phyloP scores from a whole-genome alignment of 768 basidiomycete species.

The Nidularia sp. region DNA sequence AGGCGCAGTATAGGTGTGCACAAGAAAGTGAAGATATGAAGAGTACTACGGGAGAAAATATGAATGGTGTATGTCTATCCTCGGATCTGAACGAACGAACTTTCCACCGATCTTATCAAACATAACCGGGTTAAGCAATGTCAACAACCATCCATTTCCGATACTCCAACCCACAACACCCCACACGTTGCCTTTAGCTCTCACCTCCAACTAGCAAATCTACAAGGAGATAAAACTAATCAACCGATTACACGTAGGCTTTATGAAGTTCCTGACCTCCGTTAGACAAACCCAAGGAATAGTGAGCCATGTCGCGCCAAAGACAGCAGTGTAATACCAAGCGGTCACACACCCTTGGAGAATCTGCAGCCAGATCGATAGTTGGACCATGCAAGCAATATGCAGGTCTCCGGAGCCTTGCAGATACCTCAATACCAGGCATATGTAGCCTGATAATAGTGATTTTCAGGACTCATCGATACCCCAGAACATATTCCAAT shows the following conservation, averaged over 20 bases:
- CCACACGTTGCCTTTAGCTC: conserved; percentile 43
- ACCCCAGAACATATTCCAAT: conserved; percentile 42
- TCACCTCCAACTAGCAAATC: conserved; percentile 38
- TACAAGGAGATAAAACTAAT: conserved; percentile 10
- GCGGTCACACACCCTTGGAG: conserved; percentile 29
- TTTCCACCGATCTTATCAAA: conserved; percentile 34
- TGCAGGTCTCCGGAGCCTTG: conserved; percentile 31
- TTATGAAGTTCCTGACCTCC: conserved; percentile 10
- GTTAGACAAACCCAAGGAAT: conserved; percentile 34
- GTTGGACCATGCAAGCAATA: conserved; percentile 35
- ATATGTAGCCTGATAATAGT: neutral
- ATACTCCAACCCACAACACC: conserved; percentile 41
- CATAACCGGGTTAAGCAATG: conserved; percentile 40
- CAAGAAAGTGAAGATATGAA: conserved; percentile 41
- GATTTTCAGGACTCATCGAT: conserved; percentile 17
- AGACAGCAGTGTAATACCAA: conserved; percentile 29
- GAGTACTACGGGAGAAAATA: conserved; percentile 22
- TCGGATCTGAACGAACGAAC: conserved; percentile 6
- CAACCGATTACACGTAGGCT: neutral
- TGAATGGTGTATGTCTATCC: neutral
- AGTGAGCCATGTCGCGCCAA: conserved; percentile 44
- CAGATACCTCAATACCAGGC: neutral
- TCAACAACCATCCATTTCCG: conserved; percentile 36
- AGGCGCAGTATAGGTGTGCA: conserved; percentile 37
- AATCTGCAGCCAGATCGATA: conserved; percentile 41